Evolutionary conservation across 305 asterid species (phyloP).

Genomic region (Fraxinus latifolia): DNA sequence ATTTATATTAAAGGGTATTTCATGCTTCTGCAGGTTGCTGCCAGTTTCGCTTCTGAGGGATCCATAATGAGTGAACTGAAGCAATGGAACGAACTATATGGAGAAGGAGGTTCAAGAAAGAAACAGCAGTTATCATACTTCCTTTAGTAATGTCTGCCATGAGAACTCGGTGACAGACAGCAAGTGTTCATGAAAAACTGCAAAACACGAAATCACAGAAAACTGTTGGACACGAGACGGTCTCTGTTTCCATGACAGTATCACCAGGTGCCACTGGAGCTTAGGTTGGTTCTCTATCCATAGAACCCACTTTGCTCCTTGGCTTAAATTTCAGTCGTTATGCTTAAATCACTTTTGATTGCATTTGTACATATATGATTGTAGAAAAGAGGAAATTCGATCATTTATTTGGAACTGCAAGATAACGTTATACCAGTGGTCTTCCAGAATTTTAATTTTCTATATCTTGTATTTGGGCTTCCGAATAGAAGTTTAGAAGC

Average conservation of each 20-base stretch:
- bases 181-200: background rate
- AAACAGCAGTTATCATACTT: slow-evolving; percentile 77
- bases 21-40: slow-evolving; percentile 61
- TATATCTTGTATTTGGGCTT: background rate
- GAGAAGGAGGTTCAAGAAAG: slow-evolving; percentile 97
- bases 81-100: slow-evolving; percentile 92
- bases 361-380: slow-evolving; percentile 23
- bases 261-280: background rate
- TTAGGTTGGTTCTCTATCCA: background rate
- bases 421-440: background rate
- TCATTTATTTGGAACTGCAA: slow-evolving; percentile 17
- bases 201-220: background rate
- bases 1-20: background rate
- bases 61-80: slow-evolving; percentile 83
- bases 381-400: slow-evolving; percentile 2
- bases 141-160: slow-evolving; percentile 36
- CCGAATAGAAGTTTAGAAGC: background rate
- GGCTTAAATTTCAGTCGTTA: background rate
- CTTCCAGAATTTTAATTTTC: background rate
- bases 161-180: background rate
- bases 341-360: slow-evolving; percentile 7
- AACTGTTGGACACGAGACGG: slow-evolving; percentile 9
- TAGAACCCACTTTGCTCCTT: background rate
- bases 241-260: background rate
- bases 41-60: slow-evolving; percentile 94